Conservation (phyloP, 75 land plant species). For the Selaginella tamariscina region DNA sequence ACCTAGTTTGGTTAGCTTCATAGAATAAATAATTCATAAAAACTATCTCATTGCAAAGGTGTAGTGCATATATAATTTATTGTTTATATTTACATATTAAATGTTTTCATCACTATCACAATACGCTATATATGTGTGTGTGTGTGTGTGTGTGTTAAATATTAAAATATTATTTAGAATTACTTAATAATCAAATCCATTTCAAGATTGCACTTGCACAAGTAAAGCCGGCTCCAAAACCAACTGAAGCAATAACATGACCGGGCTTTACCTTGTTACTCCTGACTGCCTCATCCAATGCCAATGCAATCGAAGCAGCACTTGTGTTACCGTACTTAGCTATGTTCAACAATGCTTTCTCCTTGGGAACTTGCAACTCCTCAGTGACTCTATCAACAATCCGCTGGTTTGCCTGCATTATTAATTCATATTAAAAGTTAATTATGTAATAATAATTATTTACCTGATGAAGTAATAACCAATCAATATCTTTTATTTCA, state of each 20-base stretch:
- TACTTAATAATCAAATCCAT: too few relatives aligned
- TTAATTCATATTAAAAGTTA: too few relatives aligned
- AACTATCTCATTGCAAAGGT: too few relatives aligned
- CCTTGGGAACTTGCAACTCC: slow-evolving; percentile 48
- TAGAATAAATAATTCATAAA: too few relatives aligned
- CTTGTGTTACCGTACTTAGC: slow-evolving; percentile 87
- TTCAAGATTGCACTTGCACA: slow-evolving; percentile 83
- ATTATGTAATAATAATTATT: too few relatives aligned
- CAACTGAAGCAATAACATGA: slow-evolving; percentile 59
- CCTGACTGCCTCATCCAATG: slow-evolving; percentile 84
- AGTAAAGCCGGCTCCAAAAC: slow-evolving; percentile 92
- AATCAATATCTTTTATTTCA: slow-evolving; percentile 41
- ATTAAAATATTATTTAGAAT: too few relatives aligned
- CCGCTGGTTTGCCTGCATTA: slow-evolving; percentile 92
- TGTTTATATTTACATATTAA: too few relatives aligned
- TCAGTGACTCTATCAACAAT: slow-evolving; percentile 76
- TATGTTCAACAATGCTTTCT: slow-evolving; percentile 60
- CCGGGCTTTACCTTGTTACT: slow-evolving; percentile 61
- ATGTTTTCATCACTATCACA: too few relatives aligned
- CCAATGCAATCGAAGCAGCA: slow-evolving; percentile 91
- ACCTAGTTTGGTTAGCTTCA: too few relatives aligned
- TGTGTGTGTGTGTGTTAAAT: too few relatives aligned
- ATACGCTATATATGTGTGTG: too few relatives aligned
- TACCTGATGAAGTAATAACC: slow-evolving; percentile 97
- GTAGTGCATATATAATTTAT: too few relatives aligned